Percentiles rank a stretch among this genome's conserved stretches.
phyloP scores from a whole-genome alignment of 2,329 filamentous ascomycete species.

The Madurella mycetomatis region DNA sequence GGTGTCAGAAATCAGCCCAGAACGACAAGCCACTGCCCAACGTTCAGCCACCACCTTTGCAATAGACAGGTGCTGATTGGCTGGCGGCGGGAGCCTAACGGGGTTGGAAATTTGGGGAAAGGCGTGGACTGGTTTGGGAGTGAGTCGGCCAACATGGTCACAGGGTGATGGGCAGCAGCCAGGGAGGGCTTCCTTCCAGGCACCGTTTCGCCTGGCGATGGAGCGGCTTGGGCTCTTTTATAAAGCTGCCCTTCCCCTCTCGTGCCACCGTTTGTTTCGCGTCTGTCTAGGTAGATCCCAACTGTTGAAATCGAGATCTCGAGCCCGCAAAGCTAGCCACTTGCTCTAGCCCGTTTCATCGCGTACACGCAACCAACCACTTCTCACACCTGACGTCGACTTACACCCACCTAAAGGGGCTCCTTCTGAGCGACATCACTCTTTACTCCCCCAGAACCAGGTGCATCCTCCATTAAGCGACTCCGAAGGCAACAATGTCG shows the following conservation, averaged over 20 bases:
- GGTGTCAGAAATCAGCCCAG: slow-evolving; percentile 24
- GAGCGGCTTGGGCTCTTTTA: not conserved
- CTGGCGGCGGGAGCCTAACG: not conserved
- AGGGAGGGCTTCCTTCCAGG: not conserved
- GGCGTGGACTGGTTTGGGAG: not conserved
- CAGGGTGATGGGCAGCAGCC: not conserved
- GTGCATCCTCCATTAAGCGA: not conserved
- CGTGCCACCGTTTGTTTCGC: not conserved
- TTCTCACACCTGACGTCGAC: slow-evolving; percentile 1
- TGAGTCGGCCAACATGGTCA: not conserved
- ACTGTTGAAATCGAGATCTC: not conserved
- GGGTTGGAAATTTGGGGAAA: too few relatives aligned
- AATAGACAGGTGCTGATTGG: slow-evolving; percentile 24
- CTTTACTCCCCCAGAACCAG: not conserved
- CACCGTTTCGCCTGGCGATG: not conserved
- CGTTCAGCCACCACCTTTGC: slow-evolving; percentile 23
- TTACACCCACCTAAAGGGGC: slow-evolving; percentile 3
- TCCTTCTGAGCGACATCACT: too few relatives aligned
- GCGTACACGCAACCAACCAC: not conserved
- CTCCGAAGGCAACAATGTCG: slow-evolving; percentile 40
- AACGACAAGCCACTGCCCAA: slow-evolving; percentile 25
- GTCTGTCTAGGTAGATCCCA: not conserved
- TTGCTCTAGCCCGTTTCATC: not conserved
- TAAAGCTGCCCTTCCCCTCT: not conserved
- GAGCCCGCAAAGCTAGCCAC: too few relatives aligned